These are phyloP conservation scores for Nematodospora valgi DNA, from an alignment of 805 yeast species.

Conservation along the genomic window DNA sequence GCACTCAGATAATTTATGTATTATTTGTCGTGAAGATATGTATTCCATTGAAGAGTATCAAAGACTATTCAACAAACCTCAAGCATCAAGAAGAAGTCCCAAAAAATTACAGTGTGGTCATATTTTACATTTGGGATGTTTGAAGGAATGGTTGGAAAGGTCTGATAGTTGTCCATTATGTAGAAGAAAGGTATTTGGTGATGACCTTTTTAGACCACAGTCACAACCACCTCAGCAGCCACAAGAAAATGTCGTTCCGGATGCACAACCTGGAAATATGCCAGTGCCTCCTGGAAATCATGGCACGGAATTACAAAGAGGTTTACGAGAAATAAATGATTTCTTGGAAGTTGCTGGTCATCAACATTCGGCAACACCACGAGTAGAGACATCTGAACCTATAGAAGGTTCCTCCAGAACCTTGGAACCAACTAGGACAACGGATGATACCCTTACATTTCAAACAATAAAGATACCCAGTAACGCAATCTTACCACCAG, in stretches of 20 bases:
- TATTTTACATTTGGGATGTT: conserved; percentile 82
- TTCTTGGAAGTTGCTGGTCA: not conserved
- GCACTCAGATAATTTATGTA: conserved; percentile 62
- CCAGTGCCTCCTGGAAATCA: not conserved
- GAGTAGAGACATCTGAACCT: not conserved
- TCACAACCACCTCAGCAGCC: conserved; percentile 1
- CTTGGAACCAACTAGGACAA: conserved; percentile 2
- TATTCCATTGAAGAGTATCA: conserved; percentile 39
- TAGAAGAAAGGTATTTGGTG: conserved; percentile 56
- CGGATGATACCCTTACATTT: conserved; percentile 1
- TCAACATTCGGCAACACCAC: conserved; percentile 1
- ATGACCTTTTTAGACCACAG: not conserved
- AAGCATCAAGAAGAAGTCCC: conserved; percentile 48
- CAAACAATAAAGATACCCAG: conserved; percentile 22
- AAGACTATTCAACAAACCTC: conserved; percentile 12
- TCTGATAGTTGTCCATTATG: conserved; percentile 95
- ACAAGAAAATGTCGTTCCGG: conserved; percentile 1
- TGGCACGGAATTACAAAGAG: not conserved
- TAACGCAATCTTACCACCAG: conserved; percentile 27
- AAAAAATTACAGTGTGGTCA: conserved; percentile 83
- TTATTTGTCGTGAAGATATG: conserved; percentile 93
- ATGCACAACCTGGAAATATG: conserved; percentile 1
- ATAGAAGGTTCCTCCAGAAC: not conserved
- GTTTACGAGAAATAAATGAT: not conserved
- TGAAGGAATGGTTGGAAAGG: conserved; percentile 89